Conservation (phyloP, 2,329 filamentous ascomycete genomes). For the Fusarium liriodendri region DNA sequence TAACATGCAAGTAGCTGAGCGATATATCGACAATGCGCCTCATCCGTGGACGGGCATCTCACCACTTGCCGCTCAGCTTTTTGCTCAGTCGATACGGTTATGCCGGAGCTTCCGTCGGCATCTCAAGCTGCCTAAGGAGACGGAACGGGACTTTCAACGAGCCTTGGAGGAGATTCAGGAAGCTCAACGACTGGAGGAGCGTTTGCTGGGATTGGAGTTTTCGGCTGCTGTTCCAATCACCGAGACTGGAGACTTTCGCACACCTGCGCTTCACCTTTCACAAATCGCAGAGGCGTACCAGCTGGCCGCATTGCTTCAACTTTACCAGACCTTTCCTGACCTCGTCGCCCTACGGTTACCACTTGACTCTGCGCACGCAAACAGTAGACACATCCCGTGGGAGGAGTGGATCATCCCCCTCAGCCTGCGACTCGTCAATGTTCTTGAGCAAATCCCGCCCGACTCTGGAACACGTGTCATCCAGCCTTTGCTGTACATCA, state of each 20-base stretch:
- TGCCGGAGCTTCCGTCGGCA: conserved; percentile 50
- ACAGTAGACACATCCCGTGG: conserved; percentile 45
- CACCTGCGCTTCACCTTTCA: conserved; percentile 47
- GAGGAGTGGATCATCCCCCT: conserved; percentile 52
- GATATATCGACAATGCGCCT: conserved; percentile 32
- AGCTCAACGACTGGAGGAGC: conserved; percentile 50
- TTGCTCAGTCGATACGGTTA: conserved; percentile 49
- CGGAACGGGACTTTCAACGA: conserved; percentile 44
- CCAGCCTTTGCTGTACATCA: conserved; percentile 52
- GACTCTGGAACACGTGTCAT: conserved; percentile 51
- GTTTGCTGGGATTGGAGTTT: conserved; percentile 48
- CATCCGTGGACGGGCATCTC: conserved; percentile 56
- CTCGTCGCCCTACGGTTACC: conserved; percentile 48
- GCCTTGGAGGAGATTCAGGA: conserved; percentile 35
- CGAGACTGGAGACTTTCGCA: conserved; percentile 48
- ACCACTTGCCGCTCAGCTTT: conserved; percentile 47
- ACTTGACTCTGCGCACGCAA: conserved; percentile 27
- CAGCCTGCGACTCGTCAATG: conserved; percentile 46
- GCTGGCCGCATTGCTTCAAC: conserved; percentile 51
- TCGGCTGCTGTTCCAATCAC: conserved; percentile 13
- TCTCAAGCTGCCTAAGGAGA: conserved; percentile 35
- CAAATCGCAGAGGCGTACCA: conserved; percentile 54
- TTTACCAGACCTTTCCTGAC: conserved; percentile 55
- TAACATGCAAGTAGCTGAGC: conserved; percentile 20
- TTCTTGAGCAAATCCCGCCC: conserved; percentile 49